Evolutionary conservation across 208 protist genomes (phyloP).

Genomic region (Leishmania guyanensis): DNA sequence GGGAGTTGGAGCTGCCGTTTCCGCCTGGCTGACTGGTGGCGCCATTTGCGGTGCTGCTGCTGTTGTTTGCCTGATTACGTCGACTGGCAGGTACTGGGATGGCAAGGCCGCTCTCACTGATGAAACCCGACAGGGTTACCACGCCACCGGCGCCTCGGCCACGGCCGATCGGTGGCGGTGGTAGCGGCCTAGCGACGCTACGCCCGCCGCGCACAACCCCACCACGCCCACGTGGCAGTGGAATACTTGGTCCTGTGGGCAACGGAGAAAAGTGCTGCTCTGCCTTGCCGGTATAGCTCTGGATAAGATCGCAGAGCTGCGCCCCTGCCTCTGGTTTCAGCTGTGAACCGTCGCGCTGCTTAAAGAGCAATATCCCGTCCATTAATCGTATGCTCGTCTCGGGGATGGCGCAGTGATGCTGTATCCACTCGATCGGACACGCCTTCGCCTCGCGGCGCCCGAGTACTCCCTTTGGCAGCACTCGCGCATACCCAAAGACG

Average conservation of each 20-base stretch:
- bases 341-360: slow-evolving; percentile 56
- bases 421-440: slow-evolving; percentile 66
- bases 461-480: slow-evolving; percentile 28
- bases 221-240: slow-evolving; percentile 29
- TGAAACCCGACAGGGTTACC: not conserved
- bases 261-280: slow-evolving; percentile 9
- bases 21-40: not conserved
- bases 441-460: slow-evolving; percentile 16
- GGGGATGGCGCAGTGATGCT: slow-evolving; percentile 50
- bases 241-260: slow-evolving; percentile 22
- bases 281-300: slow-evolving; percentile 20
- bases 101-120: slow-evolving; percentile 18
- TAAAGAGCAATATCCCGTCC: slow-evolving; percentile 42
- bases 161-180: slow-evolving; percentile 21
- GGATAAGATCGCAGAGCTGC: slow-evolving; percentile 52
- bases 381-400: slow-evolving; percentile 36
- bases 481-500: slow-evolving; percentile 62
- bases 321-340: slow-evolving; percentile 62
- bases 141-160: slow-evolving; percentile 9
- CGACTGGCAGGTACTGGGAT: slow-evolving; percentile 50
- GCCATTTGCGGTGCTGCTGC: slow-evolving; percentile 5
- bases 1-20: slow-evolving; percentile 8
- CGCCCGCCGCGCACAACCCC: slow-evolving; percentile 22
- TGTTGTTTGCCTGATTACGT: slow-evolving; percentile 20
- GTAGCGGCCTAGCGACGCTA: slow-evolving; percentile 5